A percentile compares a stretch with the other conserved stretches of the same genome.
These are phyloP conservation scores for Lasiosphaeriaceae sp. DNA, from an alignment of 495 filamentous ascomycete species.

Conservation along the genomic window DNA sequence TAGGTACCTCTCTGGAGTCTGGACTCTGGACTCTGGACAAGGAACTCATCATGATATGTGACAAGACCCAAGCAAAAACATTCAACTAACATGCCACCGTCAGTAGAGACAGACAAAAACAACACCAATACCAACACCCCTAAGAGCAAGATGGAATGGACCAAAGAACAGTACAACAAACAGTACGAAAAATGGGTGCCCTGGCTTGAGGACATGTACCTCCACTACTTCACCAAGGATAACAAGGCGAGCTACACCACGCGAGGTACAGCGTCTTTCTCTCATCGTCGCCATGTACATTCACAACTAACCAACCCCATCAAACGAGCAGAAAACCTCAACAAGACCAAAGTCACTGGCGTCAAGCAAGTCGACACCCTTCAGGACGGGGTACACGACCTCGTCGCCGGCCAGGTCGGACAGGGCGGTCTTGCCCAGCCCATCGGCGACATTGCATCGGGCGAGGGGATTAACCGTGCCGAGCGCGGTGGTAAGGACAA, in stretches of 20 bases:
- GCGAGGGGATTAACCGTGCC: slow-evolving; percentile 60
- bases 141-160: slow-evolving; percentile 45
- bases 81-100: too few relatives aligned
- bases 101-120: too few relatives aligned
- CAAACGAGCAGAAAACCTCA: slow-evolving; percentile 53
- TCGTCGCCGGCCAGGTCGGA: slow-evolving; percentile 57
- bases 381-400: slow-evolving; percentile 58
- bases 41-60: too few relatives aligned
- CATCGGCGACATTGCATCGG: slow-evolving; percentile 55
- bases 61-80: too few relatives aligned
- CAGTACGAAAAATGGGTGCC: slow-evolving; percentile 72
- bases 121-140: not conserved
- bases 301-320: too few relatives aligned
- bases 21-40: too few relatives aligned
- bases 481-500: slow-evolving; percentile 62
- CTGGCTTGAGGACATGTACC: slow-evolving; percentile 69
- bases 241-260: slow-evolving; percentile 66
- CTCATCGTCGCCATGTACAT: too few relatives aligned
- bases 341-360: slow-evolving; percentile 63
- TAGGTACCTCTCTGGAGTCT: too few relatives aligned
- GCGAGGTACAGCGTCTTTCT: too few relatives aligned
- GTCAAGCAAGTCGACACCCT: slow-evolving; percentile 57
- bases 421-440: slow-evolving; percentile 59
- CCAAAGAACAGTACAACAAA: slow-evolving; percentile 54
- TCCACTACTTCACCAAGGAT: slow-evolving; percentile 66